Evolutionary conservation across 2,329 filamentous ascomycete species (phyloP), one percentile per base, ranked within the genome.

Genomic region (Aspergillus quadrilineatus): DNA sequence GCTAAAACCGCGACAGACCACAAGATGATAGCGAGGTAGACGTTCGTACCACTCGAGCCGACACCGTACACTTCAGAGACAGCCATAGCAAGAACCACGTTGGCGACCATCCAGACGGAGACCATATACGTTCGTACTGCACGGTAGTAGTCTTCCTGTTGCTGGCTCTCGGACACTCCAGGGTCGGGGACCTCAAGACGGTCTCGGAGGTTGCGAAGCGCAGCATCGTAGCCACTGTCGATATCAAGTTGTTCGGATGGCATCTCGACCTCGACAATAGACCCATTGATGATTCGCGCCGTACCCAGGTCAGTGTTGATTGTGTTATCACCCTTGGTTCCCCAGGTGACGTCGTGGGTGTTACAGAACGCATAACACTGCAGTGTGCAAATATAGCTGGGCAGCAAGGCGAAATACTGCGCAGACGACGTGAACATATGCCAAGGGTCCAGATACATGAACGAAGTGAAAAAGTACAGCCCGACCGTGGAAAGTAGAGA

Each of bases 321-420:
- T 36, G 96, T 86, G 74, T 99, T 99, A 81, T 99, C 94, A 56
- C 94, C 94, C 77, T 99, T 99, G 45, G 94, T 99, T 44, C 94
- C 94, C 94, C 94, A 99, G 0, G 92, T 96, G 17, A 99, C 92
- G 72, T 99, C 94, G 83, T 99, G 94, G 0, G 93, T 96, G 78
- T 99, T 99, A 80, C 94, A 97, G 76, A 99, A 99, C 43, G 94
- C 94, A 76, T 99, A 99, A 17, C 97, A 92, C 75, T 99, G 94
- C 2, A 99, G 82, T 0, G 91, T 97, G 79, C 94, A 97, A 75
- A 99, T 96, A 79, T 97, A 99, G 39, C 83, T 88, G 0, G 94
- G 94, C 36, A 99, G 81, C 28, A 99, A 85, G 46, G 92, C 83
- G 72, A 99, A 97, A 80, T 99, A 99, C 73, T 97, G 92, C 0